Evolutionary conservation across 352 stramenopile genomes (phyloP).

Genomic region (Phytophthora lateralis): DNA sequence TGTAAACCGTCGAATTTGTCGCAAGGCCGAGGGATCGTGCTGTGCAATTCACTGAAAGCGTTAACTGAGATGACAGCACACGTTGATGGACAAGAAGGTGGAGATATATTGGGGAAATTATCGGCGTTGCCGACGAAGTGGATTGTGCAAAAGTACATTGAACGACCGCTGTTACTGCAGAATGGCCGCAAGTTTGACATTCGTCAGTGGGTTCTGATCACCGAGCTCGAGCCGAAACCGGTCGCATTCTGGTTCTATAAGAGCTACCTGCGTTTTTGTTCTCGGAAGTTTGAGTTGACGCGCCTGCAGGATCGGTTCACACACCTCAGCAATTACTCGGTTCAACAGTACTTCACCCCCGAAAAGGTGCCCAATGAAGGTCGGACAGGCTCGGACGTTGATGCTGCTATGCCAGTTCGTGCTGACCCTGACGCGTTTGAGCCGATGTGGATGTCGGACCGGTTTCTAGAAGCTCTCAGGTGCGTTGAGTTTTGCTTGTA

Average conservation of each 20-base stretch:
- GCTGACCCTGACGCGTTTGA: slow-evolving; percentile 13
- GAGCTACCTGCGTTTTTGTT: slow-evolving; percentile 84
- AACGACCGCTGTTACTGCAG: slow-evolving; percentile 69
- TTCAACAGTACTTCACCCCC: slow-evolving; percentile 64
- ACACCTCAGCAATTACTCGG: slow-evolving; percentile 87
- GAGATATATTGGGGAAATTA: background rate
- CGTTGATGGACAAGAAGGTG: background rate
- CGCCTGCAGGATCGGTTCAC: slow-evolving; percentile 58
- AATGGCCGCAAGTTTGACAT: slow-evolving; percentile 83
- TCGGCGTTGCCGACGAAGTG: slow-evolving; percentile 25
- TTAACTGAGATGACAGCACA: slow-evolving; percentile 26
- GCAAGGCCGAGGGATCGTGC: slow-evolving; percentile 69
- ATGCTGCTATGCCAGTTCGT: background rate
- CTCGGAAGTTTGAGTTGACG: slow-evolving; percentile 51
- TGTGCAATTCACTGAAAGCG: slow-evolving; percentile 47
- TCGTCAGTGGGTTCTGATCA: slow-evolving; percentile 86
- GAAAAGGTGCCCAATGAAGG: background rate
- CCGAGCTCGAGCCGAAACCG: slow-evolving; percentile 52
- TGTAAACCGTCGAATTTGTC: slow-evolving; percentile 81
- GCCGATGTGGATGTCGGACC: slow-evolving; percentile 68
- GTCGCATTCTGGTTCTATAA: slow-evolving; percentile 65
- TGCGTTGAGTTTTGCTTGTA: slow-evolving; percentile 5
- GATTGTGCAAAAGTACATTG: slow-evolving; percentile 90
- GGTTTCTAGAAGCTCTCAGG: slow-evolving; percentile 46
- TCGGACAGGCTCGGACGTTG: slow-evolving; percentile 1